These are phyloP conservation scores for Pythium brassicae DNA, from an alignment of 352 stramenopile species.

Conservation along the genomic window DNA sequence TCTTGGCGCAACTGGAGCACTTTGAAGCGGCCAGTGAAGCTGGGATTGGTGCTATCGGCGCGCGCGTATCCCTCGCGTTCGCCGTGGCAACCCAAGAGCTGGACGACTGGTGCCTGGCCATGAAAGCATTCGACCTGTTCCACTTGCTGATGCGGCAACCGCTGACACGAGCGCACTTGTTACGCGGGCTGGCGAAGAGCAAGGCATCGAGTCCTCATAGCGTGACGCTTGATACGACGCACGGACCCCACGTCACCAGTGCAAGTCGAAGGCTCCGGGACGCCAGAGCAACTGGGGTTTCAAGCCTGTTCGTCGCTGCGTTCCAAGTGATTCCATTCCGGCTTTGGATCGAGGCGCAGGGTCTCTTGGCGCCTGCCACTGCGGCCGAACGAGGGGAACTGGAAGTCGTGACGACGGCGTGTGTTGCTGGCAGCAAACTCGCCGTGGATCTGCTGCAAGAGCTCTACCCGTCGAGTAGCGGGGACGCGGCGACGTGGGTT, in stretches of 20 bases:
- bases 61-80: not conserved
- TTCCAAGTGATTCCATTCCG: constrained; percentile 2
- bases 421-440: constrained; percentile 1
- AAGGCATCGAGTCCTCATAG: not conserved
- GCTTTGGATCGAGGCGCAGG: not conserved
- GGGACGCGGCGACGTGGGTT: not conserved
- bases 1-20: not conserved
- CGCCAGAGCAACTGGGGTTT: not conserved
- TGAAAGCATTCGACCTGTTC: constrained; percentile 3
- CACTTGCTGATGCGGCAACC: not conserved
- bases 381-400: not conserved
- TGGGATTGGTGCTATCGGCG: not conserved
- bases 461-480: not conserved
- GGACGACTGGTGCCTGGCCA: not conserved
- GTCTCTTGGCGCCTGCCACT: not conserved
- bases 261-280: not conserved
- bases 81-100: not conserved
- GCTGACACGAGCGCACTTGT: not conserved
- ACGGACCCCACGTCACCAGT: too few species aligned
- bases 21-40: not conserved
- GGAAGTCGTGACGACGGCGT: not conserved
- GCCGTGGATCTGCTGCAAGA: not conserved
- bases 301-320: not conserved
- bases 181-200: not conserved
- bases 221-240: not conserved